phyloP scores from a whole-genome alignment of 202 grass and related monocot genomes.

The Zoysia matrella region DNA sequence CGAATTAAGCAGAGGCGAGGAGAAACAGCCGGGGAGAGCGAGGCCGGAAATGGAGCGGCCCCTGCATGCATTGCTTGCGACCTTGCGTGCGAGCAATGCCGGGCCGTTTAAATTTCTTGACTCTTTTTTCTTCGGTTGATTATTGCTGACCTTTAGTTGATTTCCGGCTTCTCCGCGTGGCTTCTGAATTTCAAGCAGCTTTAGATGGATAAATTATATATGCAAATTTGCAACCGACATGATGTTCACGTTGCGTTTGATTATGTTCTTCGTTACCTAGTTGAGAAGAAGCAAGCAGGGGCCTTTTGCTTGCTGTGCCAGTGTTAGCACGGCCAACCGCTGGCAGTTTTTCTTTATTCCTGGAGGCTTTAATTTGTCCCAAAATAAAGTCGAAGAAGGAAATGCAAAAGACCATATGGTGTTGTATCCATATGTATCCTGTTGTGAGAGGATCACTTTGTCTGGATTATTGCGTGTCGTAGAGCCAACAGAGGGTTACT shows the following conservation, averaged over 20 bases:
- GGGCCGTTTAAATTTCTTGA: not conserved
- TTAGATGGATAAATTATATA: not conserved
- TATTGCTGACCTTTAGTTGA: not conserved
- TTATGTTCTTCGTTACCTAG: not conserved
- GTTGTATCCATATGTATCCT: too few relatives aligned
- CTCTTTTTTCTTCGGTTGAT: not conserved
- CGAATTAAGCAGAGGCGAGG: not conserved
- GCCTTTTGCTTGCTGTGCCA: not conserved
- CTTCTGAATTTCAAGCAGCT: not conserved
- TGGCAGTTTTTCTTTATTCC: not conserved
- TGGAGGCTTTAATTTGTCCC: not conserved
- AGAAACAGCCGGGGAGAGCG: not conserved
- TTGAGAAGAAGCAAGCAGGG: not conserved
- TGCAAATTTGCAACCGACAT: not conserved
- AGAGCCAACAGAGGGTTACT: too few relatives aligned
- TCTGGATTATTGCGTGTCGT: too few relatives aligned
- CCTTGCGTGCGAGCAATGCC: not conserved
- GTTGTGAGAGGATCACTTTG: too few relatives aligned
- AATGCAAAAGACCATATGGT: not conserved
- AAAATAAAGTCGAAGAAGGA: not conserved
- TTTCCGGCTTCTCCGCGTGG: not conserved
- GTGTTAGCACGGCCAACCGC: not conserved
- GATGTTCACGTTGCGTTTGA: not conserved
- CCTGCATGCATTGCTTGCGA: not conserved
- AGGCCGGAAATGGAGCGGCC: conserved; percentile 2